A percentile compares a stretch with the other conserved stretches of the same genome.
Conservation (phyloP, 2,329 filamentous ascomycete genomes). For the Nigrospora osmanthi region DNA sequence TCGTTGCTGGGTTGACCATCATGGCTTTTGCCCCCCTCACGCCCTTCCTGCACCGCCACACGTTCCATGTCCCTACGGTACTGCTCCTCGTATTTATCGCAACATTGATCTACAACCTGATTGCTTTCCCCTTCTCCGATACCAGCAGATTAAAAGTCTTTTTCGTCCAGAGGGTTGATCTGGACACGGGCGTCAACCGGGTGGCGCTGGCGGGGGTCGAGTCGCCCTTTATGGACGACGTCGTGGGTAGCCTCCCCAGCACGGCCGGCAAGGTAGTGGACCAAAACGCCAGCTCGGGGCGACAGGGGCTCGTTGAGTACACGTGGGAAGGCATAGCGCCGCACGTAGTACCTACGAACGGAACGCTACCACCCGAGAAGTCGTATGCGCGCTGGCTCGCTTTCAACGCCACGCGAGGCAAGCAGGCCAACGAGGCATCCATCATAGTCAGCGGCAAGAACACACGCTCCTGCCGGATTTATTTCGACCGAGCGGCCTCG, state of each 20-base stretch:
- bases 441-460: background rate
- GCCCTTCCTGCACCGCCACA: slow-evolving; percentile 82
- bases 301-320: background rate
- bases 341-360: background rate
- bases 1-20: slow-evolving; percentile 59
- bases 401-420: background rate
- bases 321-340: background rate
- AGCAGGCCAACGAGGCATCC: background rate
- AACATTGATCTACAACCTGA: slow-evolving; percentile 78
- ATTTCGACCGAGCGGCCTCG: background rate
- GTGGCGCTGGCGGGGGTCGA: background rate
- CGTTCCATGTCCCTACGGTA: slow-evolving; percentile 72
- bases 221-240: slow-evolving; percentile 1
- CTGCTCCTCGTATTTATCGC: slow-evolving; percentile 64
- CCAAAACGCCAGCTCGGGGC: background rate
- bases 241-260: slow-evolving; percentile 1
- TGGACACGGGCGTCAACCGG: slow-evolving; percentile 52
- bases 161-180: slow-evolving; percentile 75
- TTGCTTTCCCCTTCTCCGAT: slow-evolving; percentile 80
- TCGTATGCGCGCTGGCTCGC: background rate
- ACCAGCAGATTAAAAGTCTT: slow-evolving; percentile 77
- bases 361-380: slow-evolving; percentile 1
- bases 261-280: background rate
- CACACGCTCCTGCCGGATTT: slow-evolving; percentile 1
- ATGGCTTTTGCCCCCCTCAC: slow-evolving; percentile 67